phyloP scores from a whole-genome alignment of 495 filamentous ascomycete species.

The Neurospora africana region DNA sequence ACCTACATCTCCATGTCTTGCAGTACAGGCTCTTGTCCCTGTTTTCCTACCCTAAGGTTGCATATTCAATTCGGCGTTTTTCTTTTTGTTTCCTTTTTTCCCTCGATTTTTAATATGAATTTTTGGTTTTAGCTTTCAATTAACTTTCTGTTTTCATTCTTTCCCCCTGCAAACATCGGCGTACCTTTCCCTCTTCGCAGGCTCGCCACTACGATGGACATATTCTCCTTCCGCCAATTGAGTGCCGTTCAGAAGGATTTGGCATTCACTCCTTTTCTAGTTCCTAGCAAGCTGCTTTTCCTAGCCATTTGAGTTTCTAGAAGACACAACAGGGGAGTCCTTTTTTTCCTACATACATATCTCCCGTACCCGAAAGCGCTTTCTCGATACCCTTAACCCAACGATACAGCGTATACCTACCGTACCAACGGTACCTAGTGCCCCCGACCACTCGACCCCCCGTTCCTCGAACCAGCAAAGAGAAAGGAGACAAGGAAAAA shows the following conservation, averaged over 20 bases:
- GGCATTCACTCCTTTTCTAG: neutral
- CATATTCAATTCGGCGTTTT: neutral
- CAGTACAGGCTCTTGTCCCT: neutral
- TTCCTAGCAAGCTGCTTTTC: neutral
- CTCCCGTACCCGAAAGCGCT: neutral
- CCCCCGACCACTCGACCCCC: neutral
- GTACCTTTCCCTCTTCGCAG: neutral
- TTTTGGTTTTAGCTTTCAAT: neutral
- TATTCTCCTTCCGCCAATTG: neutral
- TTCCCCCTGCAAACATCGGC: neutral
- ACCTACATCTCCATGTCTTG: too few relatives aligned
- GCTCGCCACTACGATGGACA: neutral
- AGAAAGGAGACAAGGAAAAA: neutral
- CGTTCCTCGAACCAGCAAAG: neutral
- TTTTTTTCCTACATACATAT: neutral
- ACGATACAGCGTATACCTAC: neutral
- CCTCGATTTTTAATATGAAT: neutral
- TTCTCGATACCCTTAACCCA: neutral
- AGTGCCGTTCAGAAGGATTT: neutral
- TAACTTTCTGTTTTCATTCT: neutral
- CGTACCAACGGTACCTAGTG: neutral
- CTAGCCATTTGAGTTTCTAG: too few relatives aligned
- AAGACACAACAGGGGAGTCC: neutral
- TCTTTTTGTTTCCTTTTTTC: neutral
- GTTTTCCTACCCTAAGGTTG: neutral